phyloP scores from a whole-genome alignment of 176 grass and related monocot species.

The Eragrostis curvula region DNA sequence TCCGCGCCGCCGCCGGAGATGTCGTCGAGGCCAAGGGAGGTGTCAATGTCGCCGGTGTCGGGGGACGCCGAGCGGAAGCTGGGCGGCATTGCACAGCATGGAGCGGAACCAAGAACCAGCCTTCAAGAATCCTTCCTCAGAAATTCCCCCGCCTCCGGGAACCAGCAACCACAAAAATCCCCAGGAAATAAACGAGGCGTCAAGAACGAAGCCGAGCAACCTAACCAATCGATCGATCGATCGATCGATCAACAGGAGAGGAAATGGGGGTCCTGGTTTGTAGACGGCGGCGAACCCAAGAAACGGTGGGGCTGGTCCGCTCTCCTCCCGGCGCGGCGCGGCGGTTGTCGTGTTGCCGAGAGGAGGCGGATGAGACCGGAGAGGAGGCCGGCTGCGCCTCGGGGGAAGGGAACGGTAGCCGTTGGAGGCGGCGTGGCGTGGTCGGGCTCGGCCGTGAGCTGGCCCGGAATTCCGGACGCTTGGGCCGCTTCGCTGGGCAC shows the following conservation, averaged over 20 bases:
- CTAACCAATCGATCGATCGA: background rate
- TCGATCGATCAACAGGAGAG: background rate
- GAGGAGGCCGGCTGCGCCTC: background rate
- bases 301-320: background rate
- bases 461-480: background rate
- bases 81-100: slow-evolving; percentile 38
- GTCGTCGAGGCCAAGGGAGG: slow-evolving; percentile 21
- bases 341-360: slow-evolving; percentile 22
- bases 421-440: slow-evolving; percentile 34
- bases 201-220: background rate
- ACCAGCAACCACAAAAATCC: background rate
- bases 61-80: background rate
- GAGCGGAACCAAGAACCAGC: background rate
- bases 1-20: slow-evolving; percentile 27
- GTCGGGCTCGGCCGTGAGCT: background rate
- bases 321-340: slow-evolving; percentile 13
- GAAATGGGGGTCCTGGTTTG: background rate
- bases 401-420: slow-evolving; percentile 35
- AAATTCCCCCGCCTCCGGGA: background rate
- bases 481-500: background rate
- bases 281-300: background rate
- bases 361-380: background rate
- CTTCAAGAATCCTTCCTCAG: too few relatives aligned
- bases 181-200: background rate
- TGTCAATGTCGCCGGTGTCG: background rate